Evolutionary conservation across 192 early-diverging fungal genomes (phyloP).

Genomic region (Coemansia sp.): DNA sequence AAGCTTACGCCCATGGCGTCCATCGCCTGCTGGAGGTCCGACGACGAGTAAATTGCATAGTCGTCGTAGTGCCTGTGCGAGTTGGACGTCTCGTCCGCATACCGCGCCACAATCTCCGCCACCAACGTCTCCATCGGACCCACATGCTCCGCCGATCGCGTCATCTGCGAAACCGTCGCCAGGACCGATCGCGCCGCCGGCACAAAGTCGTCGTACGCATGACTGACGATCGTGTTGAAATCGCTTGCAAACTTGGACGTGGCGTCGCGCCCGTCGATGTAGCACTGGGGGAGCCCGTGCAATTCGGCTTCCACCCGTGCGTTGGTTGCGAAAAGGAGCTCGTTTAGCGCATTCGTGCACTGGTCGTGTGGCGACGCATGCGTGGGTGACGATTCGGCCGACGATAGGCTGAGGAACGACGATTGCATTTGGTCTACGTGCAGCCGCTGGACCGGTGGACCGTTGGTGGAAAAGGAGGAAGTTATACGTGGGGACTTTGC

Average conservation of each 20-base stretch:
- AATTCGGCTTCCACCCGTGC: conserved; percentile 30
- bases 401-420: neutral
- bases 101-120: conserved; percentile 20
- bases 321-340: conserved; percentile 49
- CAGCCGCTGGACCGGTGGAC: neutral
- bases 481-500: neutral
- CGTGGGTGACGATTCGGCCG: neutral
- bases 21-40: conserved; percentile 13
- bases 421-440: neutral
- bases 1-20: conserved; percentile 19
- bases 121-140: conserved; percentile 31
- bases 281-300: conserved; percentile 25
- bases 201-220: conserved; percentile 34
- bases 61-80: conserved; percentile 8
- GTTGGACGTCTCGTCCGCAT: conserved; percentile 1
- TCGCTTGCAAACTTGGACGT: conserved; percentile 13
- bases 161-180: conserved; percentile 1
- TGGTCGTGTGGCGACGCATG: neutral
- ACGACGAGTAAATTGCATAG: conserved; percentile 10
- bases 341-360: conserved; percentile 37
- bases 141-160: neutral
- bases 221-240: conserved; percentile 30
- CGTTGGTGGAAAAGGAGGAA: neutral
- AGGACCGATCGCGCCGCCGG: conserved; percentile 23
- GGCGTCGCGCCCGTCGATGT: conserved; percentile 19